A percentile compares a stretch with the other conserved stretches of the same genome.
Conservation (phyloP, 1,284 basidiomycete species). For the Heterobasidion annosum region DNA sequence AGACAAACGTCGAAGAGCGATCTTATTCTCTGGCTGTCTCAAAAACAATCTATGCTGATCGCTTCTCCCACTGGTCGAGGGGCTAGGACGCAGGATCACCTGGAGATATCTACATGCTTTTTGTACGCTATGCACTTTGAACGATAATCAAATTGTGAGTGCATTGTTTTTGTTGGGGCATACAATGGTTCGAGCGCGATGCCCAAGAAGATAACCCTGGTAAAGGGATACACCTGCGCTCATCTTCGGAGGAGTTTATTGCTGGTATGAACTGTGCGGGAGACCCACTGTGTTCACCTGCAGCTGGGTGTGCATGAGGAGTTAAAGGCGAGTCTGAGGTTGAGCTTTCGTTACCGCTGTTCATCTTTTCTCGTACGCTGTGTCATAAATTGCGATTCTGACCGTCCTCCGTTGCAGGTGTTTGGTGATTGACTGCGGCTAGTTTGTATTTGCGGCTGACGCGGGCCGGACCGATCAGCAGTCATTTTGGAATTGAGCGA, state of each 20-base stretch:
- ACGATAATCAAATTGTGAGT: constrained; percentile 20
- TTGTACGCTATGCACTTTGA: constrained; percentile 6
- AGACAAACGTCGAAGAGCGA: constrained; percentile 80
- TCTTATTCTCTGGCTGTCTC: constrained; percentile 34
- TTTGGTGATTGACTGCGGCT: no score
- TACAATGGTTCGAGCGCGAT: constrained; percentile 8
- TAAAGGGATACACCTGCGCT: constrained; percentile 70
- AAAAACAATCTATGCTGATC: constrained; percentile 88
- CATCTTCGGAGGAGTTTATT: constrained; percentile 18
- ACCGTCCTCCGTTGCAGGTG: neutral
- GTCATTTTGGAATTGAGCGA: no score
- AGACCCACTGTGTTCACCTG: neutral
- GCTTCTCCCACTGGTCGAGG: constrained; percentile 82
- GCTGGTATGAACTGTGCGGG: constrained; percentile 2
- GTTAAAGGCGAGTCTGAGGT: constrained; percentile 78
- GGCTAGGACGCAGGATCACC: constrained; percentile 84
- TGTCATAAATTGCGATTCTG: neutral
- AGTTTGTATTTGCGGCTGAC: no score
- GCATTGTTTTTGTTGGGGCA: constrained; percentile 10
- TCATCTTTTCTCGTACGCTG: neutral
- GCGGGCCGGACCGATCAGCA: no score
- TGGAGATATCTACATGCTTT: constrained; percentile 61
- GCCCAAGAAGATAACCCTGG: constrained; percentile 77
- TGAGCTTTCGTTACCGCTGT: neutral
- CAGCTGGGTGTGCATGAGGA: constrained; percentile 63